Base-by-base conservation (phyloP, 495 filamentous ascomycete species). In the Annulohypoxylon moriforme region DNA sequence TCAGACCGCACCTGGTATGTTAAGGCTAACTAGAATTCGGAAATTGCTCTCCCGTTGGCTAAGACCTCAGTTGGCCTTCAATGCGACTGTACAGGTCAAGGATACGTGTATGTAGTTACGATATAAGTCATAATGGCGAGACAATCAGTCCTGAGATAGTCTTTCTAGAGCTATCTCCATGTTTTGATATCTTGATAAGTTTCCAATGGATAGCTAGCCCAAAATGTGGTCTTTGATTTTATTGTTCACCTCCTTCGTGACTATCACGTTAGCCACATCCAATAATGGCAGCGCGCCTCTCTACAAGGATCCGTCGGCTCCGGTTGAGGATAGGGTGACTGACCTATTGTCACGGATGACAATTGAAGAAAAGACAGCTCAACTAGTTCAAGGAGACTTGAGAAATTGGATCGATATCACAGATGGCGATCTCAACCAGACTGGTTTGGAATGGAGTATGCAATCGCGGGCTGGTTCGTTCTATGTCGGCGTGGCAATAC, bases 311-410 rank as follows among this genome's bases (percentile, higher is more conserved):
- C 78, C 91, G 0, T 79, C 78, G 18, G 87, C 87, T 0, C 71
- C 85, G 4, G 83, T 91, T 11, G 89, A 91, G 49, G 85, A 82
- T 56, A 82, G 91, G 44, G 86, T 93, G 7, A 76, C 83, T 8
- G 90, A 92, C 76, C 80, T 93, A 22, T 69, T 93, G 61, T 84
- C 85, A 1, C 82, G 88, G 22, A 92, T 93, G 91, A 92, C 87
- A 0, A 83, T 90, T 42, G 83, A 89, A 72, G 91, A 93, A 55
- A 93, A 93, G 76, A 84, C 87, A 50, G 81, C 87, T 3, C 90
- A 93, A 75, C 81, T 92, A 64, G 83, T 89, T 44, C 88, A 90
- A 74, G 88, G 89, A 78, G 91, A 92, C 75, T 79, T 93, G 49
- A 83, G 84, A 24, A 92, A 92, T 73, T 93, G 90, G 90, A 84